Conservation (phyloP, 2,329 filamentous ascomycete species). For the Calonectria pteridis region DNA sequence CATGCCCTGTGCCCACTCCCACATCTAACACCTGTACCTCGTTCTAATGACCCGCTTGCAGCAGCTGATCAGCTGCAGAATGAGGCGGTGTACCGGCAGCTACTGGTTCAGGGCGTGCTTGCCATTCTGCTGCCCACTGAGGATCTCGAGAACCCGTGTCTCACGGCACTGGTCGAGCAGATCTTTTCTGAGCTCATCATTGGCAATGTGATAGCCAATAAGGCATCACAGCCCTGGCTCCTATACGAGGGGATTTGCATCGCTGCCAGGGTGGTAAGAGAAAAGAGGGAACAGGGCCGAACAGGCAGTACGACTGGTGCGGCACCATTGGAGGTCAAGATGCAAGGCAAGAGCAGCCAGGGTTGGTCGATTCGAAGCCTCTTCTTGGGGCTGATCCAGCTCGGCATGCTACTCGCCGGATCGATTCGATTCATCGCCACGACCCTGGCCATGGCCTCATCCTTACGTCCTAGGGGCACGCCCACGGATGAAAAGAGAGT, state of each 20-base stretch:
- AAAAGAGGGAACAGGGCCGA: slow-evolving; percentile 44
- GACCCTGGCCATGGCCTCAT: slow-evolving; percentile 75
- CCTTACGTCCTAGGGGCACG: slow-evolving; percentile 68
- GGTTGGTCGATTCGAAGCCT: slow-evolving; percentile 58
- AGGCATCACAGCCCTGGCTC: slow-evolving; percentile 88
- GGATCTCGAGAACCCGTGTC: slow-evolving; percentile 88
- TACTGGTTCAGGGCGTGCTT: slow-evolving; percentile 86
- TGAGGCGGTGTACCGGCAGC: slow-evolving; percentile 86
- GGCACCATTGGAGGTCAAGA: slow-evolving; percentile 24
- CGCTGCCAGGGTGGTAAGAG: slow-evolving; percentile 60
- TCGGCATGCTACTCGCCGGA: slow-evolving; percentile 67
- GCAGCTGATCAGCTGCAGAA: slow-evolving; percentile 76
- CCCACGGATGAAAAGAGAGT: slow-evolving; percentile 41
- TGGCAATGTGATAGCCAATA: slow-evolving; percentile 83
- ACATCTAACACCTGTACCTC: slow-evolving; percentile 82
- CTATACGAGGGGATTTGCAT: slow-evolving; percentile 88
- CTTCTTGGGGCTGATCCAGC: slow-evolving; percentile 71
- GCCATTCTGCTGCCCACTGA: slow-evolving; percentile 91
- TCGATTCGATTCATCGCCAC: slow-evolving; percentile 74
- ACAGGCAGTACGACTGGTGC: slow-evolving; percentile 30
- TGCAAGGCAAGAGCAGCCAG: slow-evolving; percentile 31
- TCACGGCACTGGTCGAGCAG: slow-evolving; percentile 86
- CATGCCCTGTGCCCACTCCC: slow-evolving; percentile 87
- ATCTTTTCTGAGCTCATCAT: slow-evolving; percentile 92
- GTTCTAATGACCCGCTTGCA: slow-evolving; percentile 62